These are phyloP conservation scores for Tylopilus sp. DNA, from an alignment of 1,284 basidiomycete genomes.

Conservation along the genomic window DNA sequence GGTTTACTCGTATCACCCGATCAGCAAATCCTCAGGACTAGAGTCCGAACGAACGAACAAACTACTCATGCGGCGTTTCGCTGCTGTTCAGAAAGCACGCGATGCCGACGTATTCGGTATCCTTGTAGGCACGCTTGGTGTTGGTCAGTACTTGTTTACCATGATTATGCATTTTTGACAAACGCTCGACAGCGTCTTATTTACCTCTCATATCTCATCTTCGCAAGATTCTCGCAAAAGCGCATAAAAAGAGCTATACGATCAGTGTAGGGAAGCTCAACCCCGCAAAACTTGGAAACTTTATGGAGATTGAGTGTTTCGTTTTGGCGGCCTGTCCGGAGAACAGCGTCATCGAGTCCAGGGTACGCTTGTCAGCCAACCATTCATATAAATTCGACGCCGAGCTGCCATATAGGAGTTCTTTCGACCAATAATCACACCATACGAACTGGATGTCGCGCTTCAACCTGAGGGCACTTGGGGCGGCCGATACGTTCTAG, in stretches of 20 bases:
- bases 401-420: slow-evolving; percentile 63
- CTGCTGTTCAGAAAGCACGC: slow-evolving; percentile 82
- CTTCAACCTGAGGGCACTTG: slow-evolving; percentile 66
- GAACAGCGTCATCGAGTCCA: slow-evolving; percentile 85
- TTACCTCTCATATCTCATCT: slow-evolving; percentile 78
- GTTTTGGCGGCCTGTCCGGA: slow-evolving; percentile 94
- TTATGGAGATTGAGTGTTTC: slow-evolving; percentile 95
- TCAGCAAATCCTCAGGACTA: slow-evolving; percentile 42
- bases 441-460: slow-evolving; percentile 88
- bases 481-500: slow-evolving; percentile 79
- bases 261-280: slow-evolving; percentile 95
- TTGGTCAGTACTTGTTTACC: slow-evolving; percentile 50
- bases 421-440: slow-evolving; percentile 87
- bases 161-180: not conserved
- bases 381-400: not conserved
- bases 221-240: slow-evolving; percentile 58
- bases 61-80: slow-evolving; percentile 90
- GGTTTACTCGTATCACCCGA: slow-evolving; percentile 79
- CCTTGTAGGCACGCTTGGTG: slow-evolving; percentile 91
- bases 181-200: slow-evolving; percentile 59
- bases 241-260: slow-evolving; percentile 89
- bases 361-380: slow-evolving; percentile 41
- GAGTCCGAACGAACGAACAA: slow-evolving; percentile 72
- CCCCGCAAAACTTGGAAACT: slow-evolving; percentile 94
- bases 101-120: slow-evolving; percentile 95